Percentiles rank a stretch among this genome's conserved stretches.
phyloP scores from a whole-genome alignment of 73 alveolate species.

The Paramecium biaurelia region DNA sequence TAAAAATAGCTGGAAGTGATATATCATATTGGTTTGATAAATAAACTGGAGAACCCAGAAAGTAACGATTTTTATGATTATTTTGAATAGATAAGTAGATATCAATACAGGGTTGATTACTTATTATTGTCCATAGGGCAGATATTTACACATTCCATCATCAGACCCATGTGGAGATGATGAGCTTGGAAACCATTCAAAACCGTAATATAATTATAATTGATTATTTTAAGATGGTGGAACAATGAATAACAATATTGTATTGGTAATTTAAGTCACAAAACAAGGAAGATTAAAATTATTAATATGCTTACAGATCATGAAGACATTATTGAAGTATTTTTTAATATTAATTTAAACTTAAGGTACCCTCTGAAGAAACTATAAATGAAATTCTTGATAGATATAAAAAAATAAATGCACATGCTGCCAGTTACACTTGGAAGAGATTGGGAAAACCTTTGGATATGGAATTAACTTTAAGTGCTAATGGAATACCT shows the following conservation, averaged over 20 bases:
- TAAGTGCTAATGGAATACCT: constrained; percentile 97
- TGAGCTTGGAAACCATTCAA: neutral
- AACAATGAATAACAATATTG: constrained; percentile 77
- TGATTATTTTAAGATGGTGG: constrained; percentile 91
- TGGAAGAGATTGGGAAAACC: constrained; percentile 98
- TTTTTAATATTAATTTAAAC: neutral
- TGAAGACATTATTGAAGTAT: constrained; percentile 91
- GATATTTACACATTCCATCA: constrained; percentile 96
- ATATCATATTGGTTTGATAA: constrained; percentile 98
- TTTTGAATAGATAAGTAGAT: constrained; percentile 75
- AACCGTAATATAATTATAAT: constrained; percentile 27
- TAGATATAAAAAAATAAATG: constrained; percentile 88
- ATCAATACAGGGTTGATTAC: constrained; percentile 88
- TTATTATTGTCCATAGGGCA: constrained; percentile 96
- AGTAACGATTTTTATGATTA: neutral
- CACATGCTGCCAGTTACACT: constrained; percentile 96
- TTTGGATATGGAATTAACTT: constrained; percentile 97
- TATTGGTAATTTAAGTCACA: constrained; percentile 87
- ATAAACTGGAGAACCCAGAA: constrained; percentile 91
- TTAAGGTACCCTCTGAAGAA: constrained; percentile 84
- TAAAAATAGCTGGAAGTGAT: constrained; percentile 95
- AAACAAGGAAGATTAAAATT: constrained; percentile 89
- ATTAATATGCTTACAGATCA: constrained; percentile 94
- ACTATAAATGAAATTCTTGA: constrained; percentile 93
- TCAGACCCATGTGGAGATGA: constrained; percentile 78